These are phyloP conservation scores for Tulasnella calospora DNA, from an alignment of 768 basidiomycete species.

Conservation along the genomic window DNA sequence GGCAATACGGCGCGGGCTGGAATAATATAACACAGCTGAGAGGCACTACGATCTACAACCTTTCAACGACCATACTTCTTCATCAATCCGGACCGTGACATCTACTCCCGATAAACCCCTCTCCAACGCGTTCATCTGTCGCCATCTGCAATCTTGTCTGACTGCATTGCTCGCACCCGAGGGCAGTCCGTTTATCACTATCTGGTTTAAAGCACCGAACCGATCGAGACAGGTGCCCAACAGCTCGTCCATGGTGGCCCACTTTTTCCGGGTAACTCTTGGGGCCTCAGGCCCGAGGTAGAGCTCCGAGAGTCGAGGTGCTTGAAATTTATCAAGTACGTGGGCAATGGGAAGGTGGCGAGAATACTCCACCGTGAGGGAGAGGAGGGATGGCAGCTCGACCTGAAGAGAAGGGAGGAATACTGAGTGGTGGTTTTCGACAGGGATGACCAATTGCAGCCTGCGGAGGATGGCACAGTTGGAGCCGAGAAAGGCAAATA, in stretches of 20 bases:
- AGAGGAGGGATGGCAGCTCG: neutral
- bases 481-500: neutral
- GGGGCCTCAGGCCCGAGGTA: neutral
- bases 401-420: neutral
- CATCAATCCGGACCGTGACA: neutral
- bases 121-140: neutral
- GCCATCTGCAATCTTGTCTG: neutral
- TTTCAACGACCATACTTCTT: neutral
- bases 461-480: neutral
- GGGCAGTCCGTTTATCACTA: neutral
- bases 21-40: too few relatives aligned
- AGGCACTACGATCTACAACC: neutral
- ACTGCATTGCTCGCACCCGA: neutral
- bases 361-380: neutral
- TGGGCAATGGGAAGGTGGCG: neutral
- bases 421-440: too few relatives aligned
- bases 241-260: neutral
- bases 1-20: too few relatives aligned
- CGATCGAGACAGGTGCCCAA: neutral
- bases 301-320: neutral
- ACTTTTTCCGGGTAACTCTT: neutral
- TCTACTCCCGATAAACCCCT: neutral
- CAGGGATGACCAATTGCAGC: neutral
- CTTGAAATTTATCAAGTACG: neutral
- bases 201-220: neutral